Conservation (phyloP, 2,329 filamentous ascomycete genomes). For the Elsinoe perseae region DNA sequence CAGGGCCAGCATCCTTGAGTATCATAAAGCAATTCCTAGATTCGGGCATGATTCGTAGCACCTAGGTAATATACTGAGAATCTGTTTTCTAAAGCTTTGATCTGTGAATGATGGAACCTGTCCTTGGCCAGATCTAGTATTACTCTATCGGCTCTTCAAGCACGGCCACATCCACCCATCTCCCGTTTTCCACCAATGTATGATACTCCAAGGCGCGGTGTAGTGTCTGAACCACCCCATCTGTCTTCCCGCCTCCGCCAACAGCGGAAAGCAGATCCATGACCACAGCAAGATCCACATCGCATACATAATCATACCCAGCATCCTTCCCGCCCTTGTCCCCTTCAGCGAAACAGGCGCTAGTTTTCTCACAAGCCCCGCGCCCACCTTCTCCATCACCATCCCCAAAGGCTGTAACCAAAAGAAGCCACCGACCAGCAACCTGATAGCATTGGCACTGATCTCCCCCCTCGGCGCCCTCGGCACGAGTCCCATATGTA, state of each 20-base stretch:
- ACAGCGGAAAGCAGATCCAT: slow-evolving; percentile 21
- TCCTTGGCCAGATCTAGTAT: too few relatives aligned
- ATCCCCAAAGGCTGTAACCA: slow-evolving; percentile 26
- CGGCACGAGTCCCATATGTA: slow-evolving; percentile 28
- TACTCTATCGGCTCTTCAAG: not conserved
- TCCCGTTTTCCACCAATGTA: slow-evolving; percentile 18
- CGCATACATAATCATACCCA: slow-evolving; percentile 18
- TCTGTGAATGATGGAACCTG: too few relatives aligned
- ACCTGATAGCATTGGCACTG: not conserved
- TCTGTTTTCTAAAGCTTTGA: too few relatives aligned
- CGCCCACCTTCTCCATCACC: slow-evolving; percentile 21
- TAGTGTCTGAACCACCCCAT: slow-evolving; percentile 20
- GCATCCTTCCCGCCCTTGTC: not conserved
- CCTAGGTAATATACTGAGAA: not conserved
- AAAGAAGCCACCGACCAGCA: slow-evolving; percentile 24
- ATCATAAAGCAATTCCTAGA: not conserved
- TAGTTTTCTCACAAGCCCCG: slow-evolving; percentile 2
- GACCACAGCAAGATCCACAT: slow-evolving; percentile 24
- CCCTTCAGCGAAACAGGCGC: not conserved
- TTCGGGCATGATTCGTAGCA: not conserved
- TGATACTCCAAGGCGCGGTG: not conserved
- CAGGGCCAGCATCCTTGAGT: slow-evolving; percentile 12
- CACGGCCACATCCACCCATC: not conserved
- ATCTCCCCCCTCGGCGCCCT: slow-evolving; percentile 20
- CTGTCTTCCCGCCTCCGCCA: slow-evolving; percentile 23